Base-by-base conservation (phyloP, 2,329 filamentous ascomycete species). In the Hymenotorrendiella dingleyae region DNA sequence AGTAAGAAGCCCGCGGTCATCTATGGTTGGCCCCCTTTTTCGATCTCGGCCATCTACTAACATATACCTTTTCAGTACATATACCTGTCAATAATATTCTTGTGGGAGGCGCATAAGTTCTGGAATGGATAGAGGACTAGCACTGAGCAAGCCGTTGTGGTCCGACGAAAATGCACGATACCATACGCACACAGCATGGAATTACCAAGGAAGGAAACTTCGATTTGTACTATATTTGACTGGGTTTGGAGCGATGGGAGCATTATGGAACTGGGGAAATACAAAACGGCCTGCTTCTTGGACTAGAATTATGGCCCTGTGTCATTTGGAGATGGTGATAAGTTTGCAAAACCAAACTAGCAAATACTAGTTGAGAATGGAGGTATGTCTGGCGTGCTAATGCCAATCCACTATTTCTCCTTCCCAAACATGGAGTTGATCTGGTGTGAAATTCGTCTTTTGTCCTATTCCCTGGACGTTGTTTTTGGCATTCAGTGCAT, bases 41-140 rank as follows among this genome's bases (percentile, higher is more conserved):
- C 17, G 17, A 29, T 10, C 16, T 4, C 27, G 16, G 8, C 4
- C 27, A 29, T 10, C 8, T 14, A 34, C 30, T 30, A 35, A 35
- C 37, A 28, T 20, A 10, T 9, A 5, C 21, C 16, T 19, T n/a
- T 37, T 21, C n/a, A 67, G 63, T 73, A 41, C 70, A 73, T 56
- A 73, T 74, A 46, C 70, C 70, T 34, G 66, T 74, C 49, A 73
- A 73, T 62, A 73, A 73, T 60, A 73, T 73, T 50, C 64, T 74
- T 46, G 70, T 74, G 21, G 60, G 60, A 34, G 58, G 60, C 23
- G 59, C 59, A 54, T 62, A 55, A 44, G 28, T 36, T 42, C 28
- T 29, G 29, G 29, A 23, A 36, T 2, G 16, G 16, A 21, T 24
- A 16, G 21, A 37, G 36, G 20, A n/a, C n/a, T n/a, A n/a, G n/a